Conservation (phyloP, 2,329 filamentous ascomycete genomes). For the Exophiala sideris region DNA sequence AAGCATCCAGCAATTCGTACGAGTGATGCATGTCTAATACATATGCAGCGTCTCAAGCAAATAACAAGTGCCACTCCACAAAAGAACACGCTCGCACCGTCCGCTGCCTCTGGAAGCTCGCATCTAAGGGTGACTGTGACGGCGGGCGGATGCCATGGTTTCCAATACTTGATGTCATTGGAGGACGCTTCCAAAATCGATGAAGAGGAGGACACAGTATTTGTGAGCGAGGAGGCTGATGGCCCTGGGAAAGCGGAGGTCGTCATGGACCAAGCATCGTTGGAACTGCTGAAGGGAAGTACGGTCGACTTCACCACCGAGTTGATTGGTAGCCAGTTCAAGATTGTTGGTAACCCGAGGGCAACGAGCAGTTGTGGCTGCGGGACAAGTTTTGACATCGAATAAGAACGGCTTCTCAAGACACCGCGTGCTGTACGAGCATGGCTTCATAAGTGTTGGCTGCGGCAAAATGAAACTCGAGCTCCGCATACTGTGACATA, state of each 20-base stretch:
- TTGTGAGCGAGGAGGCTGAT: conserved; percentile 58
- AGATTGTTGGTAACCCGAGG: conserved; percentile 87
- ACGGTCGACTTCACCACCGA: conserved; percentile 97
- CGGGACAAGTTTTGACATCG: conserved; percentile 95
- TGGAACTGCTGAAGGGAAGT: conserved; percentile 87
- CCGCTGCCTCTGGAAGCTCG: conserved; percentile 57
- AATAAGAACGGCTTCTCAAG: conserved; percentile 35
- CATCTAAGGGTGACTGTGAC: conserved; percentile 90
- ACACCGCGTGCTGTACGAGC: no score
- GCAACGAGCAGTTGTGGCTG: conserved; percentile 95
- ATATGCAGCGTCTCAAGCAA: conserved; percentile 62
- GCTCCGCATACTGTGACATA: no score
- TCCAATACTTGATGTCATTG: conserved; percentile 93
- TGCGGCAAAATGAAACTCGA: no score
- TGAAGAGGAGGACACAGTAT: conserved; percentile 80
- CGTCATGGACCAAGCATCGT: conserved; percentile 79
- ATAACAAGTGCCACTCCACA: conserved; percentile 65
- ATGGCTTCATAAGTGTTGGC: no score
- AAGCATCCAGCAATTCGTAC: neutral
- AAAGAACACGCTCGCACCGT: conserved; percentile 40
- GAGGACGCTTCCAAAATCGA: conserved; percentile 57
- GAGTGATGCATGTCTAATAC: conserved; percentile 1
- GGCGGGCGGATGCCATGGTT: conserved; percentile 92
- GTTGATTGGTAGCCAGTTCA: conserved; percentile 91
- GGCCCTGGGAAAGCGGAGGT: conserved; percentile 62